Percentiles rank a stretch among this genome's conserved stretches.
These are phyloP conservation scores for Monosporascus sp. DNA, from an alignment of 2,329 filamentous ascomycete species.

Conservation along the genomic window DNA sequence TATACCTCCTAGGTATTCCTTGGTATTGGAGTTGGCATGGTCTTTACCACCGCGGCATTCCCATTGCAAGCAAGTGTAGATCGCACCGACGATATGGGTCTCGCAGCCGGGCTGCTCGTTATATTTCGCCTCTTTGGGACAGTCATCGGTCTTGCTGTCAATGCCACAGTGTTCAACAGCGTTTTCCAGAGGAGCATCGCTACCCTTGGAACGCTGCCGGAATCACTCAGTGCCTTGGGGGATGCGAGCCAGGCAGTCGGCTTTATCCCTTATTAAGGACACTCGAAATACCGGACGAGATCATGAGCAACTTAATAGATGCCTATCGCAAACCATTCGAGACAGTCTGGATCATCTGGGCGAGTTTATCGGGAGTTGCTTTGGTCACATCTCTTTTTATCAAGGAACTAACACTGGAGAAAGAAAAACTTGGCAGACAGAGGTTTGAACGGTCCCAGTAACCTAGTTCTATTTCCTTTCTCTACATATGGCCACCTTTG, in stretches of 20 bases:
- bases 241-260: not conserved
- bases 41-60: not conserved
- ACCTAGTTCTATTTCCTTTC: no score
- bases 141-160: not conserved
- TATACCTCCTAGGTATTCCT: not conserved
- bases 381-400: no score
- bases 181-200: not conserved
- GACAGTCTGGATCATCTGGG: no score
- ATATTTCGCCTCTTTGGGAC: not conserved
- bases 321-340: no score
- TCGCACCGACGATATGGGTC: not conserved
- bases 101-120: not conserved
- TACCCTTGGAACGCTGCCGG: not conserved
- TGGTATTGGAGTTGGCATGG: slow-evolving; percentile 2
- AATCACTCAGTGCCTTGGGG: not conserved
- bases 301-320: no score
- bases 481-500: no score
- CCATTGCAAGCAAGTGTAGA: not conserved
- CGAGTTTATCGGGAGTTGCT: no score
- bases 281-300: no score
- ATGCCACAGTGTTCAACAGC: not conserved
- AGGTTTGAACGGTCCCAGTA: no score
- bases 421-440: no score
- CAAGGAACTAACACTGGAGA: no score
- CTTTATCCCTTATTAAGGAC: not conserved